Conservation (phyloP, 768 basidiomycete genomes). For the Paxillus rubicundulus region DNA sequence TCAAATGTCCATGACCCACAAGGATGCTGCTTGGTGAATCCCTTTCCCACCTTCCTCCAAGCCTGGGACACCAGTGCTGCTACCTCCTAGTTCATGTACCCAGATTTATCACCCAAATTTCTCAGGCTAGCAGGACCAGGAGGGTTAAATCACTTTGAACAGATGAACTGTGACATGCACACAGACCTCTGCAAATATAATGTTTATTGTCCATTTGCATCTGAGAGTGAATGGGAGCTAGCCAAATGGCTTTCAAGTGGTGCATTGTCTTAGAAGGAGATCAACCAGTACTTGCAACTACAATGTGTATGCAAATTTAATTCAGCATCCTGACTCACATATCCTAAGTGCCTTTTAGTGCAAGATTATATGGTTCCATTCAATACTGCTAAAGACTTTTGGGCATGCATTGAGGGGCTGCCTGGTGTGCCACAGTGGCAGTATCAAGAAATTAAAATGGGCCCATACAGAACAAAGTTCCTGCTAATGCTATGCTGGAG, state of each 20-base stretch:
- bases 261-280: constrained; percentile 1
- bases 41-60: background rate
- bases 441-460: constrained; percentile 6
- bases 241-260: constrained; percentile 4
- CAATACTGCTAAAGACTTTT: background rate
- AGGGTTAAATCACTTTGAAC: background rate
- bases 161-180: constrained; percentile 4
- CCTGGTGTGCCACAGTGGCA: constrained; percentile 6
- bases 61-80: background rate
- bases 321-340: too few species aligned
- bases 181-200: background rate
- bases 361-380: background rate
- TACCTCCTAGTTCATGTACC: background rate
- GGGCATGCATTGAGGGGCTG: background rate
- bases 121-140: background rate
- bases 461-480: background rate
- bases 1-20: too few species aligned
- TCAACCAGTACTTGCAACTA: background rate
- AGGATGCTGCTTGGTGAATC: too few species aligned
- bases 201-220: constrained; percentile 1
- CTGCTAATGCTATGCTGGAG: constrained; percentile 11
- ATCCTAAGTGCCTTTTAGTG: background rate
- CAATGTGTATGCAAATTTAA: background rate
- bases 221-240: background rate
- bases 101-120: background rate